These are phyloP conservation scores for Diaporthe sp. DNA, from an alignment of 2,329 filamentous ascomycete genomes.

Conservation along the genomic window DNA sequence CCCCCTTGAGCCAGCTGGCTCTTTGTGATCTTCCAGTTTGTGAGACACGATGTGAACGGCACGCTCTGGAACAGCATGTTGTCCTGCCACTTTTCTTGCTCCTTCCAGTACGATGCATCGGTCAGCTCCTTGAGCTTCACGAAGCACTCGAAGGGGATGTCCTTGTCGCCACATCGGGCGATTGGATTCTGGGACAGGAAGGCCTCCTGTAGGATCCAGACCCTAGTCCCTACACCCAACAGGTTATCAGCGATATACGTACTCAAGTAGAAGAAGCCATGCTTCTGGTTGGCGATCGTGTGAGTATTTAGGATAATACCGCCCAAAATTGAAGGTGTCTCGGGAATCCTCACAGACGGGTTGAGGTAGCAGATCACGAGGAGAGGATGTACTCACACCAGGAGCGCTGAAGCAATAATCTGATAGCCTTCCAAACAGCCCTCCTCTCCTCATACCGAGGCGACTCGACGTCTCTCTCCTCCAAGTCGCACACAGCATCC, in stretches of 20 bases:
- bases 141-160: neutral
- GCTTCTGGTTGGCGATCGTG: neutral
- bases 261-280: neutral
- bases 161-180: neutral
- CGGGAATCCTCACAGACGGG: neutral
- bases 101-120: neutral
- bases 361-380: neutral
- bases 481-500: neutral
- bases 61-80: neutral
- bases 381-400: neutral
- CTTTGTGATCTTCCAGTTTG: neutral
- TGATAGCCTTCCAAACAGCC: neutral
- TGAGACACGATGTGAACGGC: neutral
- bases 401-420: neutral
- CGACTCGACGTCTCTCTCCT: neutral
- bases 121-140: neutral
- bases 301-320: fast-evolving
- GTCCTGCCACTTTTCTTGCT: neutral
- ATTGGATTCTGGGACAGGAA: neutral
- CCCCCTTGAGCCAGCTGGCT: neutral
- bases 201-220: neutral
- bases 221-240: neutral
- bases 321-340: neutral
- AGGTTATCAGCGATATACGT: neutral
- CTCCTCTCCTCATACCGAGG: neutral